Evolutionary conservation across 495 filamentous ascomycete genomes (phyloP).

Genomic region (Chaetomidium leptoderma): DNA sequence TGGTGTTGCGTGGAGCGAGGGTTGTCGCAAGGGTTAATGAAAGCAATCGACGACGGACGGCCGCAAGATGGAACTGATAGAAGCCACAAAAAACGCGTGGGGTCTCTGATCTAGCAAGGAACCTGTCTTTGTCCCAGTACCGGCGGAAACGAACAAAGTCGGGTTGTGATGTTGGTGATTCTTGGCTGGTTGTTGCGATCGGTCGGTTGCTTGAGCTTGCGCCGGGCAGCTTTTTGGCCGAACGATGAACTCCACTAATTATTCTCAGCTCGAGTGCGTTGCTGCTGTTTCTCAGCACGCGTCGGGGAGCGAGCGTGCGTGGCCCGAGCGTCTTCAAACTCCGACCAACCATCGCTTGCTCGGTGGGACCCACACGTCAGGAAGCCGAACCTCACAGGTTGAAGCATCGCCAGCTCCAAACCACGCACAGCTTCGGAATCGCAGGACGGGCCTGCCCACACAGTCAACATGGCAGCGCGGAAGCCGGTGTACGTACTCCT

Average conservation of each 20-base stretch:
- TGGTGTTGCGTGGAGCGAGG: not conserved
- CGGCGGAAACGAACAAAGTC: not conserved
- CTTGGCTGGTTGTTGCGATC: not conserved
- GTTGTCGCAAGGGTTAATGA: not conserved
- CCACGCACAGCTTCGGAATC: conserved; percentile 27
- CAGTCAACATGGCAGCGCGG: conserved; percentile 46
- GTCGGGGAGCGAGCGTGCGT: not conserved
- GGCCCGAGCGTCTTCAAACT: conserved; percentile 9
- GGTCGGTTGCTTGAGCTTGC: not conserved
- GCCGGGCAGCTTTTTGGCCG: conserved; percentile 7
- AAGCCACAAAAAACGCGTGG: not conserved
- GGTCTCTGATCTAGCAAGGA: not conserved
- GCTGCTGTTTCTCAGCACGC: not conserved
- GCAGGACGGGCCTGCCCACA: conserved; percentile 28
- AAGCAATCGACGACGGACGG: conserved; percentile 1
- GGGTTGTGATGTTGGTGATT: not conserved
- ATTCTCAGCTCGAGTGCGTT: not conserved
- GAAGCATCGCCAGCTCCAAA: conserved; percentile 29
- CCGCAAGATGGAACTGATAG: not conserved
- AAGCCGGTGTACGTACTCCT: conserved; percentile 44
- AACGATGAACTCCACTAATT: not conserved
- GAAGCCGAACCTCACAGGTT: conserved; percentile 29
- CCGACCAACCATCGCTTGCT: conserved; percentile 22
- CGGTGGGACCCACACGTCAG: conserved; percentile 23
- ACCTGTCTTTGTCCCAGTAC: not conserved